Percentiles rank a stretch among this genome's conserved stretches.
These are phyloP conservation scores for Asterophora lycoperdoides DNA, from an alignment of 768 basidiomycete genomes.

Conservation along the genomic window DNA sequence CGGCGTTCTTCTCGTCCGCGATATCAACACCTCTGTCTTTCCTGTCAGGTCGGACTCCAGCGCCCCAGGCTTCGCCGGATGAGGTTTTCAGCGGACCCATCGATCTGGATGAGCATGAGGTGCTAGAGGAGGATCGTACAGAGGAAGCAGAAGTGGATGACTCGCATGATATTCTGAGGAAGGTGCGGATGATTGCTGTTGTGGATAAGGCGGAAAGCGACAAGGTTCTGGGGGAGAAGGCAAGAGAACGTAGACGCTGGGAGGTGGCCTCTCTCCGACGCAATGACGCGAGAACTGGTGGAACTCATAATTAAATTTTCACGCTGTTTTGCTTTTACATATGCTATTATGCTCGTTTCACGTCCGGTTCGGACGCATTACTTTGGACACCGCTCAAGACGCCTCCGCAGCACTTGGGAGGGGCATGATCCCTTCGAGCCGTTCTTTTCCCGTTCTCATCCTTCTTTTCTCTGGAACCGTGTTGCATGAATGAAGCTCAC, in stretches of 20 bases:
- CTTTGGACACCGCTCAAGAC: no score
- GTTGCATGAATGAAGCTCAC: no score
- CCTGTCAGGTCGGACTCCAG: conserved; percentile 36
- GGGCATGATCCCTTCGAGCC: no score
- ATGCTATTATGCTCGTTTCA: no score
- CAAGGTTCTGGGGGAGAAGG: conserved; percentile 26
- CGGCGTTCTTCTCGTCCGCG: conserved; percentile 58
- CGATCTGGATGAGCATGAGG: conserved; percentile 73
- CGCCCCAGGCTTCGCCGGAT: conserved; percentile 51
- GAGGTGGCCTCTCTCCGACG: conserved; percentile 33
- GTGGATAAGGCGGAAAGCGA: conserved; percentile 34
- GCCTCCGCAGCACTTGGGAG: no score
- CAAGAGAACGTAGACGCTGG: conserved; percentile 36
- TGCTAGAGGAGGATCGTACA: conserved; percentile 71
- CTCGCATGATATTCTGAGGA: conserved; percentile 51
- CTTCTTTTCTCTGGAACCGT: no score
- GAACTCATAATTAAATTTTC: no score
- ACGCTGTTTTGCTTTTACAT: no score
- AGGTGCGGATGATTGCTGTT: conserved; percentile 51
- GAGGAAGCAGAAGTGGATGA: conserved; percentile 81
- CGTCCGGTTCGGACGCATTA: no score
- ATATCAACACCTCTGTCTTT: conserved; percentile 56
- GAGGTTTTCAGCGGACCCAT: conserved; percentile 64
- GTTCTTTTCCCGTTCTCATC: no score
- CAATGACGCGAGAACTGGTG: conserved; percentile 32